These are phyloP conservation scores for Mortierella hygrophila DNA, from an alignment of 192 early-diverging fungal genomes.

Conservation along the genomic window DNA sequence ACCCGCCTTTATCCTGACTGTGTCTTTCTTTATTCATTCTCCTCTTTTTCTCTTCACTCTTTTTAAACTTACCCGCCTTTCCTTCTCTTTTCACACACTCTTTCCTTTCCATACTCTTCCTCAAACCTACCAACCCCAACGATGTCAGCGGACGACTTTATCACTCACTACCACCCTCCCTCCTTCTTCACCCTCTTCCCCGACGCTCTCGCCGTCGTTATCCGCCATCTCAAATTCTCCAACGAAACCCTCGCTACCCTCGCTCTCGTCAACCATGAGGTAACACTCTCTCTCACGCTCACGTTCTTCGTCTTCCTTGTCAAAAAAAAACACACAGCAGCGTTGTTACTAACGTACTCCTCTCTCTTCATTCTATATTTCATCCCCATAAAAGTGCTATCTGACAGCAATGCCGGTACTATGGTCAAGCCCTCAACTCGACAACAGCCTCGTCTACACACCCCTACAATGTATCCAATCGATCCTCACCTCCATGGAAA, in stretches of 20 bases:
- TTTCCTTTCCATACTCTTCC: background rate
- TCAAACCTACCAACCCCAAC: background rate
- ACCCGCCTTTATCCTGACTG: background rate
- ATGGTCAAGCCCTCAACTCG: slow-evolving; percentile 24
- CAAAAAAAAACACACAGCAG: background rate
- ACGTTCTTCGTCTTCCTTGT: background rate
- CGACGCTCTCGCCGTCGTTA: slow-evolving; percentile 32
- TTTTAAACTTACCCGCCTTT: background rate
- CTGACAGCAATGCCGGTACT: slow-evolving; percentile 24
- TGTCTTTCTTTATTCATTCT: background rate
- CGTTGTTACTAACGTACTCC: background rate
- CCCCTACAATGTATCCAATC: slow-evolving; percentile 48
- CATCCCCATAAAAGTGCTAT: slow-evolving; percentile 22
- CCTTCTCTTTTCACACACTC: background rate
- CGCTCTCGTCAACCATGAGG: slow-evolving; percentile 47
- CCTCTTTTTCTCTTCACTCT: background rate
- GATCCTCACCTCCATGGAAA: slow-evolving; percentile 23
- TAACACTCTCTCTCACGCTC: background rate
- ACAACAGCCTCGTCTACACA: slow-evolving; percentile 41
- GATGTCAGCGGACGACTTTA: slow-evolving; percentile 16
- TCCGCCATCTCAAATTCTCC: slow-evolving; percentile 7
- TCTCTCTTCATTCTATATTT: background rate
- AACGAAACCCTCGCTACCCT: slow-evolving; percentile 33
- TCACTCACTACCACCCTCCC: slow-evolving; percentile 9
- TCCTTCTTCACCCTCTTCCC: slow-evolving; percentile 51